Evolutionary conservation across 805 yeast genomes (phyloP), one percentile per base, ranked within the genome.

Genomic region (Candida verbasci): DNA sequence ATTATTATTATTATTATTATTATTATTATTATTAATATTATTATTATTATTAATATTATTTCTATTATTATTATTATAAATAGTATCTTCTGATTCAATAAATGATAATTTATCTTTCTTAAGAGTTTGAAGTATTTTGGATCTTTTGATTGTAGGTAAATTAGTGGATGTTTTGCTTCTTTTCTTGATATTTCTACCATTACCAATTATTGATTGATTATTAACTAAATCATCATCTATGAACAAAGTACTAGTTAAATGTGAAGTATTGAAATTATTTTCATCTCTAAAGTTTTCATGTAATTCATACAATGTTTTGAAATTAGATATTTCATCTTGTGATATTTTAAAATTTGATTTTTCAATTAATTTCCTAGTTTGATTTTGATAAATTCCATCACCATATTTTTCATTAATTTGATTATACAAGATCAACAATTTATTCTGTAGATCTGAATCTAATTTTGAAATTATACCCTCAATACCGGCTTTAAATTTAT

Each of bases 91-190:
- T 5, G 24, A 12, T 15, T 29, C 38, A 3, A 41, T 34, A 35
- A 38, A 41, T 9, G 29, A 27, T 16, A 38, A 30, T 24, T 32
- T 23, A 17, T 34, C 34, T 17, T 31, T 17, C 28, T 38, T 10
- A n/a, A 38, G 24, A 11, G n/a, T 24, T 31, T 41, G 39, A 15
- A 38, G 11, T 9, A 38, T 38, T 17, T 39, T 38, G 3, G 44
- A 35, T 29, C 37, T 33, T 24, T 41, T 41, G 9, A 37, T 39
- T 12, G 24, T 14, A n/a, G 28, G 34, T 24, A 23, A 5, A 8
- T 3, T 9, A 25, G 12, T 3, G n/a, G n/a, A n/a, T 7, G 14
- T 7, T 15, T 22, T 3, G 3, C 11, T 22, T 8, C 14, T 23
- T 22, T 23, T 27, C 16, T 24, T 33, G n/a, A n/a, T n/a, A n/a